phyloP scores from a whole-genome alignment of 257 asterid species.

The Solanum stenotomum region DNA sequence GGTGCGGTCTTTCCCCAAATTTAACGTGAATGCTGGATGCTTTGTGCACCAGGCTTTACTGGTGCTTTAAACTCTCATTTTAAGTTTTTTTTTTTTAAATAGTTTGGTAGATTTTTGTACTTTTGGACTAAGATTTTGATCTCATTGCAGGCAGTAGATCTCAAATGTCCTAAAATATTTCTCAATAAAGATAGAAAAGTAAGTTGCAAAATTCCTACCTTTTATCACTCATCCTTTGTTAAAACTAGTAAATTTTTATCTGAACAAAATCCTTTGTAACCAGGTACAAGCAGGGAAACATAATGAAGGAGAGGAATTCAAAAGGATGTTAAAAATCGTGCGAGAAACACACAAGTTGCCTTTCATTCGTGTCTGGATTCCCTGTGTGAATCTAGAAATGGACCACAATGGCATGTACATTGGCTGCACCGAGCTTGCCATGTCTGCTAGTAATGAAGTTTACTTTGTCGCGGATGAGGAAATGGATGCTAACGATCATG shows the following conservation, averaged over 20 bases:
- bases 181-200: slow-evolving; percentile 68
- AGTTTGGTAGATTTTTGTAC: not conserved
- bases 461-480: slow-evolving; percentile 69
- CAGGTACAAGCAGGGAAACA: slow-evolving; percentile 37
- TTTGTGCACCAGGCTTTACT: not conserved
- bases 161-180: slow-evolving; percentile 80
- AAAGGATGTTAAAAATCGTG: slow-evolving; percentile 67
- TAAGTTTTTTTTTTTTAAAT: no score
- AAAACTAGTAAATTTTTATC: not conserved
- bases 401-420: slow-evolving; percentile 82
- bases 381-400: slow-evolving; percentile 74
- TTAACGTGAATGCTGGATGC: not conserved
- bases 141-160: slow-evolving; percentile 75
- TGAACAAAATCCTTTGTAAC: slow-evolving; percentile 52
- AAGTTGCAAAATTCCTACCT: not conserved
- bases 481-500: not conserved
- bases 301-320: slow-evolving; percentile 62
- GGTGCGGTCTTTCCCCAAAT: not conserved
- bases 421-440: slow-evolving; percentile 74
- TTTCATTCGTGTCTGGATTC: slow-evolving; percentile 91
- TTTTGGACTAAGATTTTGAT: not conserved
- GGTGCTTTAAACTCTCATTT: not conserved
- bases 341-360: slow-evolving; percentile 81
- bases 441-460: slow-evolving; percentile 72
- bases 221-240: not conserved